A percentile compares a stretch with the other conserved stretches of the same genome.
phyloP scores from a whole-genome alignment of 768 basidiomycete genomes.

The Lactarius evosmus region DNA sequence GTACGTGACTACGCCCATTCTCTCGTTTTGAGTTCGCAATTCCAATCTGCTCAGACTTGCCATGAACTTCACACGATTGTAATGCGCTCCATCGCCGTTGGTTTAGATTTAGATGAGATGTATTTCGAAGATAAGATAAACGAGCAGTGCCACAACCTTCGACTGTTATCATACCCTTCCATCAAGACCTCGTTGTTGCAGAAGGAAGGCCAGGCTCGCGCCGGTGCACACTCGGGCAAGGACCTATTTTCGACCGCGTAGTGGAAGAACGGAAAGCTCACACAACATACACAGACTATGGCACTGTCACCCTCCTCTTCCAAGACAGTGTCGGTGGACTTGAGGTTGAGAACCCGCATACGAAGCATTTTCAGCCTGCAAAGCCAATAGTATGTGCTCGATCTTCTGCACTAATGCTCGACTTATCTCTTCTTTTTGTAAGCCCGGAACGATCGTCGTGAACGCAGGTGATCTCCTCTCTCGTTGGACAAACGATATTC shows the following conservation, averaged over 20 bases:
- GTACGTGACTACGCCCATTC: conserved; percentile 33
- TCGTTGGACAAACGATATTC: conserved; percentile 79
- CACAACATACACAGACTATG: conserved; percentile 53
- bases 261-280: neutral
- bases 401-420: neutral
- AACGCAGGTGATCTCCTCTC: conserved; percentile 80
- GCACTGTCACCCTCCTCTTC: conserved; percentile 77
- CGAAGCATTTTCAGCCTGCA: conserved; percentile 65
- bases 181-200: conserved; percentile 56
- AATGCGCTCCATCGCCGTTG: conserved; percentile 85
- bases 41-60: conserved; percentile 48
- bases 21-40: neutral
- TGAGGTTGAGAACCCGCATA: conserved; percentile 79
- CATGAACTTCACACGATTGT: conserved; percentile 70
- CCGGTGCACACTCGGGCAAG: conserved; percentile 76
- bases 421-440: conserved; percentile 9
- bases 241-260: neutral
- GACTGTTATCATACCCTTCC: conserved; percentile 80
- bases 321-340: conserved; percentile 83
- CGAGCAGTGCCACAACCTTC: conserved; percentile 76
- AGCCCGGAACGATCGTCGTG: conserved; percentile 80
- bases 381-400: conserved; percentile 61
- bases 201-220: conserved; percentile 68
- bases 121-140: conserved; percentile 77
- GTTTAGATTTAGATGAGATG: conserved; percentile 64